Conservation (phyloP, 768 basidiomycete species). For the Mycena capillaripes region DNA sequence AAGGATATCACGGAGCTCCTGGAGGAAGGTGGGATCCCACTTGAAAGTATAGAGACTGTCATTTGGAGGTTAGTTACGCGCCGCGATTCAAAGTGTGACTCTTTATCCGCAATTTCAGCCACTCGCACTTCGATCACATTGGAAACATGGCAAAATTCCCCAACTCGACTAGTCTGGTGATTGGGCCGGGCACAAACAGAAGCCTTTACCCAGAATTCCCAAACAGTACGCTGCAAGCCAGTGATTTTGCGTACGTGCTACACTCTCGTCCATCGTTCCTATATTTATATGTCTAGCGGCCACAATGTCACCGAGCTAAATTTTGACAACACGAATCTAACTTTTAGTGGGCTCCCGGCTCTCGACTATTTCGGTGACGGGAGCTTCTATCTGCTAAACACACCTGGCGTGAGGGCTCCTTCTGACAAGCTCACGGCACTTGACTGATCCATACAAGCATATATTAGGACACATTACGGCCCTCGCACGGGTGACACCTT, state of each 20-base stretch:
- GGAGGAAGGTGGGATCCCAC: constrained; percentile 27
- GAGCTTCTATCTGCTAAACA: constrained; percentile 34
- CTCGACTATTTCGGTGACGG: constrained; percentile 33
- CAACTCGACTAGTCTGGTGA: constrained; percentile 22
- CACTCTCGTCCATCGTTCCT: background rate
- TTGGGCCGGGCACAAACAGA: constrained; percentile 28
- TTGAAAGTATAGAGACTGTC: constrained; percentile 31
- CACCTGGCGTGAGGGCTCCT: constrained; percentile 29
- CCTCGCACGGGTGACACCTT: constrained; percentile 34
- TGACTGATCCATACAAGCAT: constrained; percentile 19
- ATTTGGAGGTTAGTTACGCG: constrained; percentile 25
- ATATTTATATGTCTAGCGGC: constrained; percentile 15
- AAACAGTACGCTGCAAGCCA: constrained; percentile 17
- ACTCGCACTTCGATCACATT: constrained; percentile 33
- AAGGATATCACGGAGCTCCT: constrained; percentile 34
- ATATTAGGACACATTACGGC: constrained; percentile 31
- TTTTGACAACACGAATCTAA: constrained; percentile 18
- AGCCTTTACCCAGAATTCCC: constrained; percentile 32
- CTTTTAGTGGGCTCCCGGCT: constrained; percentile 28
- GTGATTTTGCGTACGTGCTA: constrained; percentile 35
- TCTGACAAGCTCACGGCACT: background rate
- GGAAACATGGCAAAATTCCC: constrained; percentile 30
- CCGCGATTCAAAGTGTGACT: background rate
- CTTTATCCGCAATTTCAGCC: background rate
- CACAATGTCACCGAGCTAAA: constrained; percentile 25